Conservation (phyloP, 1,139 yeast species). For the Hyphopichia burtonii region DNA sequence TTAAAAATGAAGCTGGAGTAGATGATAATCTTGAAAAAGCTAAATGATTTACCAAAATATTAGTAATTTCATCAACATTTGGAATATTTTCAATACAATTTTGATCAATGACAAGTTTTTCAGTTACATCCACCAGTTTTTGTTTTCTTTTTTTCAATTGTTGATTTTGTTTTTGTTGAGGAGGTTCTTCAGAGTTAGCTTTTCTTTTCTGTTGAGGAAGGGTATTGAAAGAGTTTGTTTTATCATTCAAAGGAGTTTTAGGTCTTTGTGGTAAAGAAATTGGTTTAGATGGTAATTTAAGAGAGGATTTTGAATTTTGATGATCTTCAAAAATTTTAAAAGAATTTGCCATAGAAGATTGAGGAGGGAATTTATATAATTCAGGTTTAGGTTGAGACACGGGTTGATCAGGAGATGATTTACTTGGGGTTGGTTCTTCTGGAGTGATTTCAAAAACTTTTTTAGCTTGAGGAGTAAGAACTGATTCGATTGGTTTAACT, state of each 20-base stretch:
- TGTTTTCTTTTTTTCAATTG: slow-evolving; percentile 9
- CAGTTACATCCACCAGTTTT: slow-evolving; percentile 1
- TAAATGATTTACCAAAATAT: slow-evolving; percentile 75
- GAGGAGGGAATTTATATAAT: background rate
- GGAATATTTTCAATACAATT: slow-evolving; percentile 30
- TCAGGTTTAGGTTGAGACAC: background rate
- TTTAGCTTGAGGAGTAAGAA: slow-evolving; percentile 17
- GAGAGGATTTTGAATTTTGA: background rate
- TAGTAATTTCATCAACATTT: slow-evolving; percentile 51
- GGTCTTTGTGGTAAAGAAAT: slow-evolving; percentile 10
- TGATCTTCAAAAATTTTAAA: slow-evolving; percentile 16
- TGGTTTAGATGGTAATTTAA: slow-evolving; percentile 2
- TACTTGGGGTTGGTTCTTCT: slow-evolving; percentile 24
- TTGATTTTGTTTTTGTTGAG: slow-evolving; percentile 10
- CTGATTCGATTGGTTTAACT: background rate
- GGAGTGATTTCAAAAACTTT: slow-evolving; percentile 14
- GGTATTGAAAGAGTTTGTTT: slow-evolving; percentile 20
- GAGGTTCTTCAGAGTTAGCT: slow-evolving; percentile 33
- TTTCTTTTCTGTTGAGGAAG: slow-evolving; percentile 19
- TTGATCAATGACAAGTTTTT: slow-evolving; percentile 23
- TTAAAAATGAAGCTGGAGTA: slow-evolving; percentile 73
- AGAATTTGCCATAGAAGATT: slow-evolving; percentile 1
- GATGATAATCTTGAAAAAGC: slow-evolving; percentile 89
- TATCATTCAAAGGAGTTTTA: slow-evolving; percentile 24
- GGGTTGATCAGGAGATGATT: background rate